A percentile compares a stretch with the other conserved stretches of the same genome.
Evolutionary conservation across 306 rosid species (phyloP).

Genomic region (Elaeagnus macrophylla): DNA sequence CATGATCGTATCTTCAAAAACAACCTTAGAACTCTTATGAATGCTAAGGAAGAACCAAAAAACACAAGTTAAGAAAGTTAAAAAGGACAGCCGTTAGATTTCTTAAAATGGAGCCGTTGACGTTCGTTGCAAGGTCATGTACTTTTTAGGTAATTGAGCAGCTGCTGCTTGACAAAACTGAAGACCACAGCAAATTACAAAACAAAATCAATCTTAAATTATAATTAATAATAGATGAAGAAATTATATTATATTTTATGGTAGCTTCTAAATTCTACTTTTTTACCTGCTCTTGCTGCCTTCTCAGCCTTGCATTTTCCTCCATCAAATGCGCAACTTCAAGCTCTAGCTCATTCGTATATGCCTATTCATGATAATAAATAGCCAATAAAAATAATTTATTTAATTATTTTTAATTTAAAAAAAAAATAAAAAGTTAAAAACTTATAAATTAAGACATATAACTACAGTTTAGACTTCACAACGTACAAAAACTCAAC

Average conservation of each 20-base stretch:
- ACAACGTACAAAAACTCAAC: too few relatives aligned
- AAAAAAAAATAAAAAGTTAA: not conserved
- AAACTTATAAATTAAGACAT: not conserved
- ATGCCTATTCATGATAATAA: conserved; percentile 47
- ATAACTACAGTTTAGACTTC: too few relatives aligned
- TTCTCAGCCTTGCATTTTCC: conserved; percentile 61
- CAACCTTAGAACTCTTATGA: too few relatives aligned
- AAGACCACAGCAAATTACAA: not conserved
- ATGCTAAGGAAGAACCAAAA: too few relatives aligned
- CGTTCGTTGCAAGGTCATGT: conserved; percentile 37
- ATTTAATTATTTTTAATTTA: too few relatives aligned
- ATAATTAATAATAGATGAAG: not conserved
- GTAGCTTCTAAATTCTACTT: not conserved
- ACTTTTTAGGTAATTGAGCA: conserved; percentile 38
- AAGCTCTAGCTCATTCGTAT: conserved; percentile 64
- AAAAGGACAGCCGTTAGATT: too few relatives aligned
- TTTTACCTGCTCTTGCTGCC: conserved; percentile 52
- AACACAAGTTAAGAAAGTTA: too few relatives aligned
- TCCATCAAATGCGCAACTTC: conserved; percentile 41
- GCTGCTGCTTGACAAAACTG: conserved; percentile 42
- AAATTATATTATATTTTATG: too few relatives aligned
- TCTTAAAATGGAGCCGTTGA: conserved; percentile 75
- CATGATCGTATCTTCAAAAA: too few relatives aligned
- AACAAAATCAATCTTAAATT: not conserved
- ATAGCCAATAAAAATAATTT: not conserved